phyloP scores from a whole-genome alignment of 2,329 filamentous ascomycete species.

The Pseudopyricularia javanii region DNA sequence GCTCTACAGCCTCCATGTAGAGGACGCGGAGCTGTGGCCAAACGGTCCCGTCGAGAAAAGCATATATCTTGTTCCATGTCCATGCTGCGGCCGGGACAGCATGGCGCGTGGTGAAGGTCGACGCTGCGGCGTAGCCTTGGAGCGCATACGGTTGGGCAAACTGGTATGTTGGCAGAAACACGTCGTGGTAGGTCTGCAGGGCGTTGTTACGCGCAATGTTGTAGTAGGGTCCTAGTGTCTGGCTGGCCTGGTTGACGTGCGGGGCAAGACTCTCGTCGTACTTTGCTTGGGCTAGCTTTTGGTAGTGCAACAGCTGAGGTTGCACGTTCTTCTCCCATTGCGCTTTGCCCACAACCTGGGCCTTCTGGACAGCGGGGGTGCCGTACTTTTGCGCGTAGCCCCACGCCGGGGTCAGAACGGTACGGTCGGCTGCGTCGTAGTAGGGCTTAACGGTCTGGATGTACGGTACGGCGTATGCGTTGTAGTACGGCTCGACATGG shows the following conservation, averaged over 20 bases:
- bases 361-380: constrained; percentile 58
- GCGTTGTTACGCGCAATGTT: constrained; percentile 49
- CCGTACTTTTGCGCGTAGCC: constrained; percentile 60
- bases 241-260: constrained; percentile 51
- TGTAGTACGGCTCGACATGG: constrained; percentile 74
- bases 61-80: constrained; percentile 55
- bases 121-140: constrained; percentile 54
- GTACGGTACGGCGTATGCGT: constrained; percentile 73
- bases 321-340: constrained; percentile 73
- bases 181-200: constrained; percentile 56
- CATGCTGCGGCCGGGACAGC: constrained; percentile 61
- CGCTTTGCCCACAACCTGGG: constrained; percentile 48
- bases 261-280: constrained; percentile 65
- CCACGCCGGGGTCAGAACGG: constrained; percentile 57
- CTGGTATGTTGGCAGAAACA: constrained; percentile 64
- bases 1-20: constrained; percentile 88
- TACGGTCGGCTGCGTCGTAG: constrained; percentile 46
- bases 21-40: constrained; percentile 72
- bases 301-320: constrained; percentile 59
- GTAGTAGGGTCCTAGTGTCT: constrained; percentile 59
- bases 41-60: constrained; percentile 63
- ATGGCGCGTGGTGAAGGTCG: constrained; percentile 54
- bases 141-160: constrained; percentile 62
- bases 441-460: constrained; percentile 69
- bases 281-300: constrained; percentile 44